These are phyloP conservation scores for Coniochaeta pulveracea DNA, from an alignment of 2,329 filamentous ascomycete genomes.

Conservation along the genomic window DNA sequence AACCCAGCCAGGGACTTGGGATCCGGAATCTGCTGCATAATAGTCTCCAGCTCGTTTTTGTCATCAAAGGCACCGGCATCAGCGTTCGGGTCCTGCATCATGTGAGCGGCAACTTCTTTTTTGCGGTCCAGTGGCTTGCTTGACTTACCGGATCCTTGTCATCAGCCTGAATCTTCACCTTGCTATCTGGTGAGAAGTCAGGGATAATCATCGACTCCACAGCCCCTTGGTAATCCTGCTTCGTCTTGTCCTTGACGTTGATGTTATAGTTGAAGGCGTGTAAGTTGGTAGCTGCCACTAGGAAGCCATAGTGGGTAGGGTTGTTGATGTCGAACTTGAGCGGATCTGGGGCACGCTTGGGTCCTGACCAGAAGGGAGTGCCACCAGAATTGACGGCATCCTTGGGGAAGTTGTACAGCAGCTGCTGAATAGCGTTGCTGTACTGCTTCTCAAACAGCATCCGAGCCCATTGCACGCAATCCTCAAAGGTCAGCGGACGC, in stretches of 20 bases:
- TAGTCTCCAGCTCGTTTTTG: conserved; percentile 59
- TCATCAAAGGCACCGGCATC: conserved; percentile 53
- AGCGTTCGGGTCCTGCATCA: conserved; percentile 72
- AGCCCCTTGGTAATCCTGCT: conserved; percentile 64
- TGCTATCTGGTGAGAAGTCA: conserved; percentile 82
- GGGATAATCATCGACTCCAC: conserved; percentile 90
- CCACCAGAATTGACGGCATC: conserved; percentile 81
- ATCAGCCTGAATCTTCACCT: conserved; percentile 92
- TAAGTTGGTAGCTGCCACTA: conserved; percentile 80
- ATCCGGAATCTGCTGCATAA: conserved; percentile 62
- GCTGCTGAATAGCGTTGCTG: conserved; percentile 90
- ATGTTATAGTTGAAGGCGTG: conserved; percentile 98
- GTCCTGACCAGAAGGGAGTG: conserved; percentile 93
- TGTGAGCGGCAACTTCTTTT: no score
- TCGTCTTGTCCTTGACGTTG: conserved; percentile 64
- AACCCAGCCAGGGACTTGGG: conserved; percentile 77
- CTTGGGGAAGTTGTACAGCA: conserved; percentile 95
- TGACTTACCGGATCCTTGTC: conserved; percentile 72
- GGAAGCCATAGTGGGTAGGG: conserved; percentile 75
- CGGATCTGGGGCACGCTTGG: conserved; percentile 88
- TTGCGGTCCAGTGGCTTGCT: no score
- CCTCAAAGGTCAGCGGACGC: conserved; percentile 84
- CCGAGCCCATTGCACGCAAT: conserved; percentile 93
- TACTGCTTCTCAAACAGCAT: conserved; percentile 93
- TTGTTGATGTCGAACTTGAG: conserved; percentile 82